These are phyloP conservation scores for Gossypium anomalum DNA, from an alignment of 345 rosid species.

Conservation along the genomic window DNA sequence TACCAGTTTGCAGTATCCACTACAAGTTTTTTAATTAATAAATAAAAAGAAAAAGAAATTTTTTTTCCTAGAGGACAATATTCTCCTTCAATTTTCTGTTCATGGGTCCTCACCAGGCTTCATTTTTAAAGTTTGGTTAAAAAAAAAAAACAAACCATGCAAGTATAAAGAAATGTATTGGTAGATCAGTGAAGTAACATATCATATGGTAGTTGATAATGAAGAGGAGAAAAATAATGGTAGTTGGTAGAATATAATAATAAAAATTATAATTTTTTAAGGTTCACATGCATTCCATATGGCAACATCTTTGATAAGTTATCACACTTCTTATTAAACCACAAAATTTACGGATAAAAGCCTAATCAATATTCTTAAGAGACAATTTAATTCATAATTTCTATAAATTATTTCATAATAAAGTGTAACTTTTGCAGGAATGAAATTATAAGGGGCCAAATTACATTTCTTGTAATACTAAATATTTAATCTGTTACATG, in stretches of 20 bases:
- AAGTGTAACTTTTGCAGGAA: no score
- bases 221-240: no score
- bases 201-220: neutral
- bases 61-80: neutral
- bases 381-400: no score
- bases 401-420: no score
- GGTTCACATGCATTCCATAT: neutral
- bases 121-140: neutral
- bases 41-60: neutral
- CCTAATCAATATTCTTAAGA: no score
- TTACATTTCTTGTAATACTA: no score
- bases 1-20: neutral
- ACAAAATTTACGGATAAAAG: no score
- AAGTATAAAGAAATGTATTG: neutral
- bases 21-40: neutral
- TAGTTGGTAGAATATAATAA: neutral
- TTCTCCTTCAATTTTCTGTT: neutral
- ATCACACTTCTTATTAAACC: neutral
- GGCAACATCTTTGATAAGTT: conserved; percentile 4
- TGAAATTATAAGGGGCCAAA: no score
- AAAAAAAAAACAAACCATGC: neutral
- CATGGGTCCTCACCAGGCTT: neutral
- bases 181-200: neutral
- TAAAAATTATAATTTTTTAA: neutral
- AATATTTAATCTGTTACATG: no score